Conservation (phyloP, 768 basidiomycete species). For the Panus rudis region DNA sequence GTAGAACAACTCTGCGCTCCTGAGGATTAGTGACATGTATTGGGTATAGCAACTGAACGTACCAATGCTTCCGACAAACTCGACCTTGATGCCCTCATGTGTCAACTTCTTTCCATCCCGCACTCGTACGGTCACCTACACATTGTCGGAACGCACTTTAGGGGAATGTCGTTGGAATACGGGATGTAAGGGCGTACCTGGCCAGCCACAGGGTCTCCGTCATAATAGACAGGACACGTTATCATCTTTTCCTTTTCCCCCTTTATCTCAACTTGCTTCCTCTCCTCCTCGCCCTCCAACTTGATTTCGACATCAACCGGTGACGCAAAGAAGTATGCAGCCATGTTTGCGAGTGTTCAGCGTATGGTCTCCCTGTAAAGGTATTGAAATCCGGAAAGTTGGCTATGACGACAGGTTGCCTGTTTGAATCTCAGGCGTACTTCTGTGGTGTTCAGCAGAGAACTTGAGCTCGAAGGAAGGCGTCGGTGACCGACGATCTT, state of each 20-base stretch:
- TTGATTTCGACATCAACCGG: conserved; percentile 90
- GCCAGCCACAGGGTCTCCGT: conserved; percentile 87
- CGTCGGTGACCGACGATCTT: no score
- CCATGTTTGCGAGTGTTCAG: conserved; percentile 29
- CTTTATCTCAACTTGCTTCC: conserved; percentile 88
- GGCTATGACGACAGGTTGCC: no score
- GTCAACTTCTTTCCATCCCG: conserved; percentile 92
- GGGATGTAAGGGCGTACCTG: conserved; percentile 45
- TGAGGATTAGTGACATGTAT: neutral
- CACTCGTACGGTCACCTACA: conserved; percentile 76
- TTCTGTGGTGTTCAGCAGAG: no score
- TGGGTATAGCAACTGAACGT: conserved; percentile 19
- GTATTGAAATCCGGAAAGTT: no score
- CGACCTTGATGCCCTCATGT: conserved; percentile 96
- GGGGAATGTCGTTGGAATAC: neutral
- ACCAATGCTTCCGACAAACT: conserved; percentile 96
- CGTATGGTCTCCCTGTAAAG: no score
- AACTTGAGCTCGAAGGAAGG: no score
- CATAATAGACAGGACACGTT: conserved; percentile 90
- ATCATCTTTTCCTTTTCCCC: conserved; percentile 79
- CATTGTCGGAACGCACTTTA: neutral
- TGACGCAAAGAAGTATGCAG: conserved; percentile 87
- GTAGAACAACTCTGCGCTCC: conserved; percentile 85
- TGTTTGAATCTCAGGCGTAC: no score
- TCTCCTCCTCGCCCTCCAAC: conserved; percentile 77